These are phyloP conservation scores for Kwoniella bestiolae DNA, from an alignment of 768 basidiomycete species.

Conservation along the genomic window DNA sequence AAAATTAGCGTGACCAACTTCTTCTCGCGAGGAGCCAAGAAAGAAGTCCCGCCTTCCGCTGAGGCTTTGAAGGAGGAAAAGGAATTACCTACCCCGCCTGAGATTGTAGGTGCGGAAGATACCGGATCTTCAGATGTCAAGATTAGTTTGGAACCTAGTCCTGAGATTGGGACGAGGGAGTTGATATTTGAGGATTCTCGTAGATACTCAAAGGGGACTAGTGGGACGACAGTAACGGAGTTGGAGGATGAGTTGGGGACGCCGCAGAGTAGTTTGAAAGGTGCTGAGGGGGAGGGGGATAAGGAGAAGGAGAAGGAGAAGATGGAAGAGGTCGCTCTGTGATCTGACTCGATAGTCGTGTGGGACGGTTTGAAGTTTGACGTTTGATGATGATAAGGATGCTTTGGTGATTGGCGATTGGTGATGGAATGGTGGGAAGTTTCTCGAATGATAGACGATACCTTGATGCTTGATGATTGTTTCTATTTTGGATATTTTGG, in stretches of 20 bases:
- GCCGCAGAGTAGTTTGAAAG: conserved; percentile 18
- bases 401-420: too few relatives aligned
- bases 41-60: background rate
- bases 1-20: conserved; percentile 35
- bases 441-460: too few relatives aligned
- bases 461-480: background rate
- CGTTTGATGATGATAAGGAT: too few relatives aligned
- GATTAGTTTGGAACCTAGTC: conserved; percentile 13
- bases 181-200: background rate
- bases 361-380: too few relatives aligned
- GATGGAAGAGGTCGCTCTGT: conserved; percentile 12
- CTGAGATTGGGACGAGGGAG: conserved; percentile 7
- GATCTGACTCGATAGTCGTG: background rate
- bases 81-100: conserved; percentile 20
- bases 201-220: conserved; percentile 1
- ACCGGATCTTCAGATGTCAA: background rate
- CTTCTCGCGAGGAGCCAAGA: conserved; percentile 30
- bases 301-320: conserved; percentile 7
- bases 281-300: background rate
- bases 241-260: conserved; percentile 26
- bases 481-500: background rate
- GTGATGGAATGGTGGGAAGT: too few relatives aligned
- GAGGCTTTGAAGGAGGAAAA: conserved; percentile 20
- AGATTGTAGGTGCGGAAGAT: background rate
- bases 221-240: conserved; percentile 19